Percentiles rank a stretch among this genome's conserved stretches.
Conservation (phyloP, 2,329 filamentous ascomycete genomes). For the Rutstroemia sp. region DNA sequence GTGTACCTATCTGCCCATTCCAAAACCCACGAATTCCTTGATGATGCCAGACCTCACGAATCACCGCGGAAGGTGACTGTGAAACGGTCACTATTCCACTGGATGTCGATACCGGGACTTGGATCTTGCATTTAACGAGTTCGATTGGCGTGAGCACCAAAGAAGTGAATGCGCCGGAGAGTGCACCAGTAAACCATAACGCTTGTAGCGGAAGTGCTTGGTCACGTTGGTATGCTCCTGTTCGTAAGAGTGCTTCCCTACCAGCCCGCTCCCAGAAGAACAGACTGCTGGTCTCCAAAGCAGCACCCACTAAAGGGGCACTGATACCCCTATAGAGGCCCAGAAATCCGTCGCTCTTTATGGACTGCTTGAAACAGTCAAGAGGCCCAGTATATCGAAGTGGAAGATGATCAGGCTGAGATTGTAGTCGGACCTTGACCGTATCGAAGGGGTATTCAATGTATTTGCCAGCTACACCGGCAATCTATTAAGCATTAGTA, state of each 20-base stretch:
- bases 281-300: conserved; percentile 82
- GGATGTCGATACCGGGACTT: conserved; percentile 51
- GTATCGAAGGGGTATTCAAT: conserved; percentile 99
- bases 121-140: conserved; percentile 97
- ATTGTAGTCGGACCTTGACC: conserved; percentile 93
- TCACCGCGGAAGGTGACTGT: conserved; percentile 61
- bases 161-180: conserved; percentile 82
- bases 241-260: conserved; percentile 54
- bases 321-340: conserved; percentile 83
- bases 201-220: conserved; percentile 65
- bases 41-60: conserved; percentile 71
- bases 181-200: conserved; percentile 73
- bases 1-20: conserved; percentile 87
- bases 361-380: conserved; percentile 87
- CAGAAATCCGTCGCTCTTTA: conserved; percentile 68
- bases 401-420: conserved; percentile 80
- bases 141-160: conserved; percentile 91
- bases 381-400: conserved; percentile 78
- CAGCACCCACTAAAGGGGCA: conserved; percentile 83
- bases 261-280: conserved; percentile 86
- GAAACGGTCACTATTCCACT: conserved; percentile 37
- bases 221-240: conserved; percentile 41
- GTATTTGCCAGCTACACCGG: conserved; percentile 86
- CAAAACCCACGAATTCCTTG: conserved; percentile 85
- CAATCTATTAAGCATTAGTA: conserved; percentile 44